These are phyloP conservation scores for Colletotrichum sp. DNA, from an alignment of 2,329 filamentous ascomycete species.

Conservation along the genomic window DNA sequence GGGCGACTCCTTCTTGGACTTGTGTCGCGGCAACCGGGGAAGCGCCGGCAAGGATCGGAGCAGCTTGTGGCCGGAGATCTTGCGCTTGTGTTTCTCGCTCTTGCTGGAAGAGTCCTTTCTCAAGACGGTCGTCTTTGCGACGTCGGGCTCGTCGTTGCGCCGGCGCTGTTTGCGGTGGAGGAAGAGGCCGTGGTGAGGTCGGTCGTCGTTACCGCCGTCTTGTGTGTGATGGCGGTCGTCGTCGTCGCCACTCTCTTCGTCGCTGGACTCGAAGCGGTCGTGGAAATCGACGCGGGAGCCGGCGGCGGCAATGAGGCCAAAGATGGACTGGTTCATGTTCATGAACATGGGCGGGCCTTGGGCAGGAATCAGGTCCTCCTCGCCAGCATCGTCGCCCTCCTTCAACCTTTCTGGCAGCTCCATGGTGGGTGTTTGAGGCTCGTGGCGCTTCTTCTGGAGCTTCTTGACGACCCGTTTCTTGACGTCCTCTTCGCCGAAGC, in stretches of 20 bases:
- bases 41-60: constrained; percentile 70
- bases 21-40: constrained; percentile 47
- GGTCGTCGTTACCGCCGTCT: not conserved
- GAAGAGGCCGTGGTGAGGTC: not conserved
- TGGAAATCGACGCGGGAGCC: constrained; percentile 84
- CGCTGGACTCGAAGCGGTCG: constrained; percentile 82
- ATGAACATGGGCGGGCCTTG: constrained; percentile 57
- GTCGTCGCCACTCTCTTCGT: constrained; percentile 73
- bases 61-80: constrained; percentile 61
- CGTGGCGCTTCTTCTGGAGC: constrained; percentile 49
- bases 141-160: constrained; percentile 27
- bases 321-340: constrained; percentile 94
- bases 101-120: constrained; percentile 37
- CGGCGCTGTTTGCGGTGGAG: constrained; percentile 45
- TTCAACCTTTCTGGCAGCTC: constrained; percentile 59
- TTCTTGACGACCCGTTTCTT: constrained; percentile 46
- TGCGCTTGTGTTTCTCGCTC: constrained; percentile 56
- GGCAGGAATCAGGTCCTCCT: constrained; percentile 50
- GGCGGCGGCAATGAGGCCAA: constrained; percentile 88
- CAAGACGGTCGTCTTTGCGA: constrained; percentile 35
- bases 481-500: constrained; percentile 38
- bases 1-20: constrained; percentile 49
- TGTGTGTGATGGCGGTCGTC: constrained; percentile 29
- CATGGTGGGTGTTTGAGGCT: constrained; percentile 43
- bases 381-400: constrained; percentile 53